Evolutionary conservation across 2,329 filamentous ascomycete species (phyloP).

Genomic region (Pseudopyricularia javanii): DNA sequence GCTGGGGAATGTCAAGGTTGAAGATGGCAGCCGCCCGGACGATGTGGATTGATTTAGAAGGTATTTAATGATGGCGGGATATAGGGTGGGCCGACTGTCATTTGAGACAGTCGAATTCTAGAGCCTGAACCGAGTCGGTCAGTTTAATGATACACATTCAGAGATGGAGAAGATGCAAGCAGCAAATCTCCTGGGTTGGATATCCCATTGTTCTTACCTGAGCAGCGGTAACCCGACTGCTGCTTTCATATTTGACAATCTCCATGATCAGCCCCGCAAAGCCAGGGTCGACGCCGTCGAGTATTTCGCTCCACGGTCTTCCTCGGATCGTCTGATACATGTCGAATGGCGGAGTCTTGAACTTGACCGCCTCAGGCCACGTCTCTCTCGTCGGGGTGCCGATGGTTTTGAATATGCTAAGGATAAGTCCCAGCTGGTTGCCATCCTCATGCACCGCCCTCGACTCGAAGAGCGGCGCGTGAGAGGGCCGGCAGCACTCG

Average conservation of each 20-base stretch:
- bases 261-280: constrained; percentile 54
- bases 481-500: constrained; percentile 48
- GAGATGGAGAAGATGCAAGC: background rate
- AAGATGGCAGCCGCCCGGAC: constrained; percentile 19
- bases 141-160: background rate
- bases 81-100: background rate
- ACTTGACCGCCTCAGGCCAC: constrained; percentile 68
- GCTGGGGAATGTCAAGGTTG: constrained; percentile 15
- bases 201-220: constrained; percentile 26
- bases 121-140: background rate
- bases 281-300: constrained; percentile 45
- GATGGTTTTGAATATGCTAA: constrained; percentile 83
- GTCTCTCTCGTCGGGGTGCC: constrained; percentile 70
- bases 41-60: constrained; percentile 27
- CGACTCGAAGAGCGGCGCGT: constrained; percentile 66
- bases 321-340: constrained; percentile 69
- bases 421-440: constrained; percentile 79
- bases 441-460: constrained; percentile 63
- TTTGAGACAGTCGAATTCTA: background rate
- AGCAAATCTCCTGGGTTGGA: too few relatives aligned
- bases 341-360: constrained; percentile 72
- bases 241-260: constrained; percentile 61
- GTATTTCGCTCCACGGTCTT: constrained; percentile 55
- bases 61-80: background rate
- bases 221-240: constrained; percentile 50